Evolutionary conservation across 2,329 filamentous ascomycete species (phyloP).

Genomic region (Neobulgaria alba): DNA sequence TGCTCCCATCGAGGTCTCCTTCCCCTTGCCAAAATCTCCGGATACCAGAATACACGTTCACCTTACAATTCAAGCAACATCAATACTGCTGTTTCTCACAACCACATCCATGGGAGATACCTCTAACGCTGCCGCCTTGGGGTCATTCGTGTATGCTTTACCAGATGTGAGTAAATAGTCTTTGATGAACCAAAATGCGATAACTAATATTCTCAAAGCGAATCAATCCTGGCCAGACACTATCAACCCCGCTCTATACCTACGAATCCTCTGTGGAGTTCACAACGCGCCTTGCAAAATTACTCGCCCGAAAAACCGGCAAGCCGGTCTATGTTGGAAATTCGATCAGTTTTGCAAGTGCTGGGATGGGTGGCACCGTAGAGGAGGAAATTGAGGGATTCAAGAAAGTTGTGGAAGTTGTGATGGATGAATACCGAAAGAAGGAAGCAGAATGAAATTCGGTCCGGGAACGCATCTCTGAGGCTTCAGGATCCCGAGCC

Average conservation of each 20-base stretch:
- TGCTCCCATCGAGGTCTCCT: slow-evolving; percentile 39
- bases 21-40: slow-evolving; percentile 50
- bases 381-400: slow-evolving; percentile 95
- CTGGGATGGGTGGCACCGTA: slow-evolving; percentile 68
- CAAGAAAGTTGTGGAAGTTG: slow-evolving; percentile 61
- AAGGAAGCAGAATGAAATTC: slow-evolving; percentile 21
- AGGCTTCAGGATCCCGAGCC: no score
- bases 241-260: slow-evolving; percentile 73
- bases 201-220: slow-evolving; percentile 21
- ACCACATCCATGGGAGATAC: slow-evolving; percentile 46
- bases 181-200: background rate
- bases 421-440: slow-evolving; percentile 46
- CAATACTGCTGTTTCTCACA: slow-evolving; percentile 51
- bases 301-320: slow-evolving; percentile 64
- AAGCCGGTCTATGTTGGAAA: slow-evolving; percentile 85
- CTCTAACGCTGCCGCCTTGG: slow-evolving; percentile 50
- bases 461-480: no score
- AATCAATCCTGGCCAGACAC: slow-evolving; percentile 44
- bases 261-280: slow-evolving; percentile 76
- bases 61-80: slow-evolving; percentile 48
- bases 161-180: slow-evolving; percentile 59
- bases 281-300: slow-evolving; percentile 72
- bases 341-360: slow-evolving; percentile 68
- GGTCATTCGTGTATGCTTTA: slow-evolving; percentile 89
- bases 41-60: slow-evolving; percentile 55